A percentile compares a stretch with the other conserved stretches of the same genome.
Conservation (phyloP, 2,329 filamentous ascomycete genomes). For the Rhinocladiella mackenziei region DNA sequence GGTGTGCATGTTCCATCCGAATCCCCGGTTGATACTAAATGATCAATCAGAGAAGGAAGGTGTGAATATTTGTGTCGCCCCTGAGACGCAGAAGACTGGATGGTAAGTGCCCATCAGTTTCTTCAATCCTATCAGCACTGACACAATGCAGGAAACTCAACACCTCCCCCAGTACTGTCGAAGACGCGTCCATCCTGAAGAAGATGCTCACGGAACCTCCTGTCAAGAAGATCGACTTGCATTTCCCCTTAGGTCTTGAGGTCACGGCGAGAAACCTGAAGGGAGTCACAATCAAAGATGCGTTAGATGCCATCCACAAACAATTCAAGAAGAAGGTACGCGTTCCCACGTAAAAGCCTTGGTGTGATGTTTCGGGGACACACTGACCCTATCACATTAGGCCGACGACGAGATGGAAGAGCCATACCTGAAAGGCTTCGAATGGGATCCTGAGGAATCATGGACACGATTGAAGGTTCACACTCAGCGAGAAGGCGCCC, state of each 20-base stretch:
- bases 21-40: conserved; percentile 8
- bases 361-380: not conserved
- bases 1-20: conserved; percentile 52
- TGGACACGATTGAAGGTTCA: conserved; percentile 86
- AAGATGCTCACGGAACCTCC: conserved; percentile 73
- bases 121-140: not conserved
- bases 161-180: conserved; percentile 70
- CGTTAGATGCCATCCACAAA: conserved; percentile 91
- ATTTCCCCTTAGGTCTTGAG: conserved; percentile 82
- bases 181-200: conserved; percentile 81
- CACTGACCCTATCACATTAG: conserved; percentile 45
- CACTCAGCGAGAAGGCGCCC: conserved; percentile 66
- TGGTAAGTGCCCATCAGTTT: conserved; percentile 58
- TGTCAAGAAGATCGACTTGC: conserved; percentile 89
- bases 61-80: conserved; percentile 67
- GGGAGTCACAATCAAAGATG: conserved; percentile 96
- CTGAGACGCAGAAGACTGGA: conserved; percentile 81
- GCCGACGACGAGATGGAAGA: conserved; percentile 85
- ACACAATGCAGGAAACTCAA: conserved; percentile 75
- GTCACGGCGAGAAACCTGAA: conserved; percentile 87
- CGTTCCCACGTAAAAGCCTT: too few species aligned
- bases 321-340: conserved; percentile 90
- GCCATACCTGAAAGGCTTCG: conserved; percentile 87
- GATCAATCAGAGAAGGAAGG: conserved; percentile 62
- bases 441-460: conserved; percentile 91